Percentiles rank a stretch among this genome's conserved stretches.
phyloP scores from a whole-genome alignment of 2,329 filamentous ascomycete species.

The Botrytis elliptica region DNA sequence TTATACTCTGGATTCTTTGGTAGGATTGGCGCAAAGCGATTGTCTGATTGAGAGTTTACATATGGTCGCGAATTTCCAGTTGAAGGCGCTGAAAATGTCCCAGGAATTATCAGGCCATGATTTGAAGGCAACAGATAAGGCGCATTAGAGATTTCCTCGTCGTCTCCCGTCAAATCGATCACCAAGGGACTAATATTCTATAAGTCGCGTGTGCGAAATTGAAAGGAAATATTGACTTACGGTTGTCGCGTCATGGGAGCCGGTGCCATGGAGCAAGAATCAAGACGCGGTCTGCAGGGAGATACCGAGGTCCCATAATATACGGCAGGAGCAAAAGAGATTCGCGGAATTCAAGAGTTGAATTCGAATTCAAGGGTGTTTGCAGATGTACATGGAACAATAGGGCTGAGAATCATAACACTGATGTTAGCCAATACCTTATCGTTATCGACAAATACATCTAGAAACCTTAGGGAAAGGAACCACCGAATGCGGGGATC shows the following conservation, averaged over 20 bases:
- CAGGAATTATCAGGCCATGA: constrained; percentile 15
- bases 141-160: constrained; percentile 1
- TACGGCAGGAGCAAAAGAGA: not conserved
- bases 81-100: not conserved
- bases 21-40: constrained; percentile 7
- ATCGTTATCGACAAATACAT: not conserved
- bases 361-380: not conserved
- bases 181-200: not conserved
- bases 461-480: not conserved
- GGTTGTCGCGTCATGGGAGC: constrained; percentile 9
- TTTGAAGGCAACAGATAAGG: not conserved
- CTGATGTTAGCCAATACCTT: not conserved
- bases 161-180: constrained; percentile 15
- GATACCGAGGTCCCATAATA: not conserved
- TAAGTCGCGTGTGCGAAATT: constrained; percentile 12
- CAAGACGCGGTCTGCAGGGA: too few relatives aligned
- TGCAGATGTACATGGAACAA: not conserved
- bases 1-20: not conserved
- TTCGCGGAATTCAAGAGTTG: not conserved
- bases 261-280: constrained; percentile 4
- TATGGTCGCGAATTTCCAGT: not conserved
- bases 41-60: not conserved
- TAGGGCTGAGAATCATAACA: not conserved
- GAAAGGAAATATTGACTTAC: constrained; percentile 7
- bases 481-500: not conserved